phyloP scores from a whole-genome alignment of 352 stramenopile genomes.

The Globisporangium nagaii region DNA sequence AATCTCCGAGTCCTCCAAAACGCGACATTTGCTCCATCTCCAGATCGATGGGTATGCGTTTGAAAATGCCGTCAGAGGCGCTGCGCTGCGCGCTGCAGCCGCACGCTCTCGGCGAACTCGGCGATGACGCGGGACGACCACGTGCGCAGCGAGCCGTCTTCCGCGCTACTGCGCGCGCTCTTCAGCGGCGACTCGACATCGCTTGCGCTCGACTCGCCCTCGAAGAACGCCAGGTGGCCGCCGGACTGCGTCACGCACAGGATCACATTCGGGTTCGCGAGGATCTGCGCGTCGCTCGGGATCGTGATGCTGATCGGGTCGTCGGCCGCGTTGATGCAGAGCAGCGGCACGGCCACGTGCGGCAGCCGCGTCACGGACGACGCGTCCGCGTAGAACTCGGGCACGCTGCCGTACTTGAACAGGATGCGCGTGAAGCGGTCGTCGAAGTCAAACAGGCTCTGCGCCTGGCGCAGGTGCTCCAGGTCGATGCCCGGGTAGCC shows the following conservation, averaged over 20 bases:
- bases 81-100: constrained; percentile 2
- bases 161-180: neutral
- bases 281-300: constrained; percentile 20
- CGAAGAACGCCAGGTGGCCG: constrained; percentile 46
- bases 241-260: constrained; percentile 37
- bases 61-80: no score
- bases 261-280: constrained; percentile 42
- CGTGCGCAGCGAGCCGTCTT: constrained; percentile 13
- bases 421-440: constrained; percentile 50
- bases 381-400: constrained; percentile 40
- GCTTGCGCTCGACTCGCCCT: constrained; percentile 8
- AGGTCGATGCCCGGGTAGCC: constrained; percentile 41
- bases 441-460: constrained; percentile 56
- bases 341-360: constrained; percentile 32
- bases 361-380: constrained; percentile 29
- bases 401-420: constrained; percentile 42
- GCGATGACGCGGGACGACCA: constrained; percentile 35
- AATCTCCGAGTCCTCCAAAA: neutral
- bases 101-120: constrained; percentile 30
- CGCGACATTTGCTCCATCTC: neutral
- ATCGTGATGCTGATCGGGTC: constrained; percentile 42
- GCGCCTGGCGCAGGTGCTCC: constrained; percentile 23
- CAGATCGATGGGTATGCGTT: neutral
- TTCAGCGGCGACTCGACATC: no score
- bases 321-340: constrained; percentile 47